Base-by-base conservation (phyloP, 2,329 filamentous ascomycete species). In the Sordariomycetes sp. region DNA sequence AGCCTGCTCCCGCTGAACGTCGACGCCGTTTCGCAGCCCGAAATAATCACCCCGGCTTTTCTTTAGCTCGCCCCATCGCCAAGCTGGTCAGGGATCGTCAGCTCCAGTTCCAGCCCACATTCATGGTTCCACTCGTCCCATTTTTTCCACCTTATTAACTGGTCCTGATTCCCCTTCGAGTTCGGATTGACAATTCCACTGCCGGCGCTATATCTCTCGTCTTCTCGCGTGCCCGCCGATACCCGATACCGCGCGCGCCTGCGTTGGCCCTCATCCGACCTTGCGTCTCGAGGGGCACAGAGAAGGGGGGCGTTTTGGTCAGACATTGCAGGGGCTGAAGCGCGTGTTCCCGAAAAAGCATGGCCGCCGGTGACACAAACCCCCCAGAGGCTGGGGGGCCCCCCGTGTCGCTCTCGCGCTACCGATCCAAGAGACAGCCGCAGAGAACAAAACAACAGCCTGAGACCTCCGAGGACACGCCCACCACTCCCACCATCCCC, bases 341-440 rank as follows among this genome's bases (percentile, higher is more conserved):
- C 28, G 28, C 28, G 4, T 7, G 40, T 6, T n/a, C 14, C 40
- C 6, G 14, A n/a, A n/a, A 46, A 16, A 50, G 20, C 10, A 53
- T 53, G 51, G 16, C 24, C 20, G 20, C 48, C 24, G 25, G 51
- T 53, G 24, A 32, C 25, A 53, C 51, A n/a, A 24, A 4, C 24
- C 28, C 46, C 5, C 53, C 35, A 6, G 54, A 22, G 20, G 20
- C 46, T 11, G 46, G 46, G 46, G 54, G 35, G 40, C 25, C 54
- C 40, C 54, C 54, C 3, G 37, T 37, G 10, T 55, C 35, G 20
- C 40, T 55, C 54, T 55, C 54, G 6, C 54, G 54, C 22, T 55
- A 55, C 16, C 54, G 35, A 28, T 55, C 54, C 14, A 32, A 32
- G 18, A 28, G 54, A 12, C 54, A 58, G n/a, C 58, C 59, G 52